These are phyloP conservation scores for Colletotrichum higginsianum DNA, from an alignment of 2,329 filamentous ascomycete genomes.

Conservation along the genomic window DNA sequence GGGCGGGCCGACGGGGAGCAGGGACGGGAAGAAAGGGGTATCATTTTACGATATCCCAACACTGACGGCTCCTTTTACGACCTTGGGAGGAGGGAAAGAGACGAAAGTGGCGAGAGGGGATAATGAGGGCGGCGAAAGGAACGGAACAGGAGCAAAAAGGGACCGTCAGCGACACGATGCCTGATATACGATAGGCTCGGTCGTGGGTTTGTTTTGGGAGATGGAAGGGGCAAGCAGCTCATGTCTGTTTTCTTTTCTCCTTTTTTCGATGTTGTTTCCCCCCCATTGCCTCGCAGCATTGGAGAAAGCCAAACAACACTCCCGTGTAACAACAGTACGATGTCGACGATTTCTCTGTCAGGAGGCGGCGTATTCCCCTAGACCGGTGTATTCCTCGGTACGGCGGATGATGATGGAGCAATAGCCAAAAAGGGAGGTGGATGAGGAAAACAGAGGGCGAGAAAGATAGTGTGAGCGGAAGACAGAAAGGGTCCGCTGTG, in stretches of 20 bases:
- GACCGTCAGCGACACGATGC: neutral
- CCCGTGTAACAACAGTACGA: constrained; percentile 39
- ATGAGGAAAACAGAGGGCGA: neutral
- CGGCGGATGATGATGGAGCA: neutral
- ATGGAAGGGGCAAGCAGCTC: neutral
- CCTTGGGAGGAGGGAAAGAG: neutral
- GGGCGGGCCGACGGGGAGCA: neutral
- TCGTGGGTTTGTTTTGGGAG: neutral
- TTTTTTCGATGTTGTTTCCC: neutral
- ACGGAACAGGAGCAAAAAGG: neutral
- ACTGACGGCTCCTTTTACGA: constrained; percentile 40
- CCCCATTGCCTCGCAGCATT: neutral
- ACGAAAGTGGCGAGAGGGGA: constrained; percentile 9
- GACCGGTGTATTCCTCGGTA: constrained; percentile 6
- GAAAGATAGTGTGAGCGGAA: neutral
- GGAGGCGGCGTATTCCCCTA: constrained; percentile 30
- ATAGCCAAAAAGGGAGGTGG: neutral
- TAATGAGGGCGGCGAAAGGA: constrained; percentile 25
- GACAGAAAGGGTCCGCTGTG: constrained; percentile 18
- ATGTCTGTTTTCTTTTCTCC: neutral
- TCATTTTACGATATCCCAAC: constrained; percentile 38
- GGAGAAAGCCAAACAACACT: constrained; percentile 2
- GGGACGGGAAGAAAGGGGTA: neutral
- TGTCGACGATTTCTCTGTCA: constrained; percentile 34
- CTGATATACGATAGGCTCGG: constrained; percentile 30